Base-by-base conservation (phyloP, 352 stramenopile genomes). In the Phytophthora meadii region DNA sequence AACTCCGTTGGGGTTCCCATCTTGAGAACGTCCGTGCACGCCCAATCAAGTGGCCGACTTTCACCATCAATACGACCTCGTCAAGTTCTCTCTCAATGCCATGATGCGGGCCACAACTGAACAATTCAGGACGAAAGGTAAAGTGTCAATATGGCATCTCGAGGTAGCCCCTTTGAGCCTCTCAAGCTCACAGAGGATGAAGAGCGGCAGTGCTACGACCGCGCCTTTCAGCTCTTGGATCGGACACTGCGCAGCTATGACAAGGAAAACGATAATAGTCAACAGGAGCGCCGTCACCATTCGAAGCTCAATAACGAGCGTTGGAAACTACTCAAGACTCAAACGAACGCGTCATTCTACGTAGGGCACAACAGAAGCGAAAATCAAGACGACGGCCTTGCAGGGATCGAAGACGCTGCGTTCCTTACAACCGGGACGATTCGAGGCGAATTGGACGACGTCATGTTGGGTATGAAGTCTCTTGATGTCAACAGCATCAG, bases 321-420 rank as follows among this genome's bases (percentile, higher is more conserved):
- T 2, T 77, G 69, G 69, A 73, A 77, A 22, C 34, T 66, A 28
- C 49, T 70, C 42, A 69, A 69, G 42, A 73, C 69, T 1, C 57
- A 73, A 28, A 34, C 22, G 24, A 54, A 73, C 37, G 54, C 54
- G 0, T 73, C 69, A 11, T 14, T 74, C n/a, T 77, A 74, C 51
- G 17, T 49, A 8, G 55, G 61, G 39, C 69, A 45, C 12, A 51
- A 15, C 45, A 61, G 15, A 34, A 25, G 27, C 22, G 15, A 3
- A 7, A 25, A 50, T 3, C 50, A 8, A 24, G 53, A 65, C 36
- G 15, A 61, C 2, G 41, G 36, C 11, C 11, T 61, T 9, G 61
- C 40, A n/a, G 59, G 44, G 12, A 47, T 57, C 48, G 47, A 68
- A 17, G 49, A 77, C 36, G 54, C 69, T 2, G 30, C 63, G 12